Percentiles rank a stretch among this genome's conserved stretches.
Evolutionary conservation across 2,329 filamentous ascomycete genomes (phyloP).

Genomic region (Corinectria fuckeliana): DNA sequence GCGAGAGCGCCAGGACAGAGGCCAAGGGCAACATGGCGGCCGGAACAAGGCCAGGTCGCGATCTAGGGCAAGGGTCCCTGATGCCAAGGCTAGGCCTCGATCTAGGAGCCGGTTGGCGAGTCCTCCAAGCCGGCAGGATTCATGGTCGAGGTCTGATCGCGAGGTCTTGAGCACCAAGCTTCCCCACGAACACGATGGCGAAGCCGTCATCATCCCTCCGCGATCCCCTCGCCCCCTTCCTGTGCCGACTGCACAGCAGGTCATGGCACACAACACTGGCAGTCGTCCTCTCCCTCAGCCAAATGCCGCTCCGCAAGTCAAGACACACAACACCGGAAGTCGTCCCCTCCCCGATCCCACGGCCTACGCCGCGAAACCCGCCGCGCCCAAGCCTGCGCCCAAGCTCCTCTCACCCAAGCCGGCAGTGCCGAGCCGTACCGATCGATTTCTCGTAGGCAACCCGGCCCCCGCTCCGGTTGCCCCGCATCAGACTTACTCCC

Average conservation of each 20-base stretch:
- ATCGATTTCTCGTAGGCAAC: slow-evolving; percentile 63
- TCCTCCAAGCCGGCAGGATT: slow-evolving; percentile 58
- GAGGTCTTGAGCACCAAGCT: slow-evolving; percentile 66
- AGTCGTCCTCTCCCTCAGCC: slow-evolving; percentile 62
- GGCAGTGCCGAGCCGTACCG: slow-evolving; percentile 55
- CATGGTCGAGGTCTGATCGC: slow-evolving; percentile 70
- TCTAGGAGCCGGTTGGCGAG: slow-evolving; percentile 51
- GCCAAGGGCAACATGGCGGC: slow-evolving; percentile 37
- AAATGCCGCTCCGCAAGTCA: slow-evolving; percentile 31
- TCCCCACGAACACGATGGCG: slow-evolving; percentile 47
- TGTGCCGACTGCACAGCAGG: slow-evolving; percentile 42
- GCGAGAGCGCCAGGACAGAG: slow-evolving; percentile 60
- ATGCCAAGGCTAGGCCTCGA: slow-evolving; percentile 29
- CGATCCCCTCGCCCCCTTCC: slow-evolving; percentile 52
- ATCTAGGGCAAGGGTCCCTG: slow-evolving; percentile 15
- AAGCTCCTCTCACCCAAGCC: slow-evolving; percentile 28
- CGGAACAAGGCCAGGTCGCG: slow-evolving; percentile 32
- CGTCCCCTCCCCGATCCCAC: slow-evolving; percentile 32
- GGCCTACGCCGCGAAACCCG: slow-evolving; percentile 26
- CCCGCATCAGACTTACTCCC: slow-evolving; percentile 59
- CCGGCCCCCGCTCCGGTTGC: slow-evolving; percentile 52
- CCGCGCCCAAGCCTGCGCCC: slow-evolving; percentile 27
- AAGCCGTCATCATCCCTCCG: slow-evolving; percentile 30
- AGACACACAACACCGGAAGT: slow-evolving; percentile 18
- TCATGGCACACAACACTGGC: slow-evolving; percentile 49